Evolutionary conservation across 2,329 filamentous ascomycete species (phyloP), one percentile per base, ranked within the genome.

Genomic region (Trichoderma hamatum): DNA sequence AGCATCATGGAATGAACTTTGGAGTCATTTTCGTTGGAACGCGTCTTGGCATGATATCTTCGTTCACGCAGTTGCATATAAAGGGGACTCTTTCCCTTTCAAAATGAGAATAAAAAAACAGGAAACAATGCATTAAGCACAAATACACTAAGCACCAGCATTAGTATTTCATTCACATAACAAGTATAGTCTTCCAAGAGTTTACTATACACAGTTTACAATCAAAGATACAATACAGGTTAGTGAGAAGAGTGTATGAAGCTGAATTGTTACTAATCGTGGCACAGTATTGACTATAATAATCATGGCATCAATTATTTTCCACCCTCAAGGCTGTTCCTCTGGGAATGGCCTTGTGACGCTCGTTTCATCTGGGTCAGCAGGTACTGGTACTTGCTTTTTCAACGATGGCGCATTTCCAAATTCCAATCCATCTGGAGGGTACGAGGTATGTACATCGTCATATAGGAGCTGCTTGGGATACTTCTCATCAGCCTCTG

Each of bases 341-440:
- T 67, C 64, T 51, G 54, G 54, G 32, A 36, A 24, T 32, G 52
- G 64, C 3, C 30, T 67, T 51, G 64, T 67, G 16, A 67, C 64
- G 2, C 64, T 67, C 6, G 64, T 67, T 67, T 49, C 52, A 16
- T 19, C 64, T 51, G 64, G 64, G 6, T 32, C 64, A 16, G 30
- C 28, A 14, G 64, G 54, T 3, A 51, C 43, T 28, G 64, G 64
- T 14, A n/a, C 21, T 26, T 67, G 64, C 54, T 28, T 34, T 16
- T 67, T 59, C 34, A 67, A 67, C 6, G 64, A 67, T 51, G 54
- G 64, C 36, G 52, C 54, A 51, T 67, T 67, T 26, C 34, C 52
- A 32, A 60, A 60, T 4, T n/a, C 16, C 32, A 39, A n/a, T n/a
- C 64, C 64, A 21, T 24, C 52, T 14, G 64, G 64, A 43, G 64